These are phyloP conservation scores for Botryotinia calthae DNA, from an alignment of 2,329 filamentous ascomycete genomes.

Conservation along the genomic window DNA sequence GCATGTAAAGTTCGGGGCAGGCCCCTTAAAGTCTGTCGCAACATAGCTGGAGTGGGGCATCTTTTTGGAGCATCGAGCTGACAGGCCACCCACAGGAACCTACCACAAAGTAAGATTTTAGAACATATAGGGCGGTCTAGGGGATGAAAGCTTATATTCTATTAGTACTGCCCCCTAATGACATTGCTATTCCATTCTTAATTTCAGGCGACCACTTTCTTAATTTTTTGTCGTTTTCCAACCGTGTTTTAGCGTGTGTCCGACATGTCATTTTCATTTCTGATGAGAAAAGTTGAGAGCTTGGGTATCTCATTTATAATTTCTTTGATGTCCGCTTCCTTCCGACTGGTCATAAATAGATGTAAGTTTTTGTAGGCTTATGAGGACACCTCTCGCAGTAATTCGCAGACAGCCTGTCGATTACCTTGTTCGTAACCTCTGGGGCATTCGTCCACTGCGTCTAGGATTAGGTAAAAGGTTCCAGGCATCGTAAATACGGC, in stretches of 20 bases:
- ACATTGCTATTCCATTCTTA: not conserved
- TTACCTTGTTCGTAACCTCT: not conserved
- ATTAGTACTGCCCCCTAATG: not conserved
- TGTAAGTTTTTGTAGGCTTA: not conserved
- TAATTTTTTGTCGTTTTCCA: not conserved
- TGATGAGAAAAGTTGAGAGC: not conserved
- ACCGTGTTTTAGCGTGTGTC: not conserved
- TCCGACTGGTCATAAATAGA: constrained; percentile 2
- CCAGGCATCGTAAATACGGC: not conserved
- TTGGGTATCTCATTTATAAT: not conserved
- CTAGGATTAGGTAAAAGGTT: not conserved
- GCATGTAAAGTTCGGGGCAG: constrained; percentile 3
- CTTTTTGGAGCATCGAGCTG: not conserved
- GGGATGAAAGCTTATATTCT: not conserved
- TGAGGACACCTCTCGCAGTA: not conserved
- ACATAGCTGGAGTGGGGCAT: not conserved
- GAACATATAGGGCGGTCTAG: not conserved
- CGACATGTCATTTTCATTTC: not conserved
- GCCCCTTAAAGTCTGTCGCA: not conserved
- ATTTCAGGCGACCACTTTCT: not conserved
- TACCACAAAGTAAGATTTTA: not conserved
- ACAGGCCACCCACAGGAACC: constrained; percentile 8
- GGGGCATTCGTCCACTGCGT: constrained; percentile 5
- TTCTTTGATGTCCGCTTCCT: not conserved
- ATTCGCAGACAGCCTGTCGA: not conserved